phyloP scores from a whole-genome alignment of 768 basidiomycete genomes.

The Suillus subaureus region DNA sequence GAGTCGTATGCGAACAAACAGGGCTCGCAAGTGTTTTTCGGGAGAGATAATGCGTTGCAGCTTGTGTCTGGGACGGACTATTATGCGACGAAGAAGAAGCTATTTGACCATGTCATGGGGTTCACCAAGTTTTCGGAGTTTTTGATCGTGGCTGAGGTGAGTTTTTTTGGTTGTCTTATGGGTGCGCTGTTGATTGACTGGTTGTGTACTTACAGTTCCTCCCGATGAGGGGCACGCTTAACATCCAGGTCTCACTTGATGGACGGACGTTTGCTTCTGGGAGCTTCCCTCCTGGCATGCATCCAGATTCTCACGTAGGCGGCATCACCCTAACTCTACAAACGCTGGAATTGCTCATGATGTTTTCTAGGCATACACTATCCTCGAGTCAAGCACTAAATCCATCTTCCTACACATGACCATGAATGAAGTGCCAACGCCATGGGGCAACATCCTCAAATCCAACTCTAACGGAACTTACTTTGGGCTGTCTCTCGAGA shows the following conservation, averaged over 20 bases:
- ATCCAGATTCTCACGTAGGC: slow-evolving; percentile 86
- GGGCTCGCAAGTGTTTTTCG: slow-evolving; percentile 70
- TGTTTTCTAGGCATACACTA: slow-evolving; percentile 74
- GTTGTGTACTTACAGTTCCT: slow-evolving; percentile 44
- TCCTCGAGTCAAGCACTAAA: slow-evolving; percentile 91
- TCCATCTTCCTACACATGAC: slow-evolving; percentile 97
- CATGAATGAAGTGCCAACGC: slow-evolving; percentile 72
- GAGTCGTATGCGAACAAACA: slow-evolving; percentile 84
- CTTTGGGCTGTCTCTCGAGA: slow-evolving; percentile 82
- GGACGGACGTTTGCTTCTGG: slow-evolving; percentile 84
- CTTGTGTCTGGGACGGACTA: slow-evolving; percentile 77
- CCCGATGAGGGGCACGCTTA: slow-evolving; percentile 58
- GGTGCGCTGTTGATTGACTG: slow-evolving; percentile 23
- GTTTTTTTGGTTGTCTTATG: slow-evolving; percentile 23
- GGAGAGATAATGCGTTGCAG: slow-evolving; percentile 61
- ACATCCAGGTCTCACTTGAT: slow-evolving; percentile 91
- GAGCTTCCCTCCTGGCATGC: slow-evolving; percentile 88
- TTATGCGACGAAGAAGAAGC: slow-evolving; percentile 67
- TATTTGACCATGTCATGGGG: slow-evolving; percentile 90
- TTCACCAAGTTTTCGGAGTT: slow-evolving; percentile 98
- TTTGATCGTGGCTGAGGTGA: slow-evolving; percentile 90
- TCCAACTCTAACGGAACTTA: slow-evolving; percentile 99
- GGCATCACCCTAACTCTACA: not conserved
- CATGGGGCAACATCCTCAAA: slow-evolving; percentile 92
- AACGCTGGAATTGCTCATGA: not conserved